Conservation (phyloP, 2,329 filamentous ascomycete genomes). For the Trichoderma sp. region DNA sequence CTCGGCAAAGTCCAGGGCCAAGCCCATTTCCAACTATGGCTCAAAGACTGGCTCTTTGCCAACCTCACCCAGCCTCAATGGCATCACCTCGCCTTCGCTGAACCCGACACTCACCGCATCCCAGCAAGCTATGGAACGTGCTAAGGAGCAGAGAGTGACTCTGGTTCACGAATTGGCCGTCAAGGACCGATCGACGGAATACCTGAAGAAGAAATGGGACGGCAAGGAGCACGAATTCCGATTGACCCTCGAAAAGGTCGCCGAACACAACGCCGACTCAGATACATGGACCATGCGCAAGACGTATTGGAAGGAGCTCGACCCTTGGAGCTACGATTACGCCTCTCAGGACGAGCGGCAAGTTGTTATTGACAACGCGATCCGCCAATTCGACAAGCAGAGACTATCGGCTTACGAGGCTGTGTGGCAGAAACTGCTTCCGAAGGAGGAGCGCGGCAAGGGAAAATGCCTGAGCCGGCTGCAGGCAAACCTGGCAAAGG, state of each 20-base stretch:
- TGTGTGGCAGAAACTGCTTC: slow-evolving; percentile 63
- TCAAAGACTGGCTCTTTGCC: slow-evolving; percentile 47
- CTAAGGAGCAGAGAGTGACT: slow-evolving; percentile 53
- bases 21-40: slow-evolving; percentile 43
- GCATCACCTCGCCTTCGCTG: slow-evolving; percentile 54
- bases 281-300: slow-evolving; percentile 59
- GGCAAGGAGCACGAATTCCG: slow-evolving; percentile 57
- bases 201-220: slow-evolving; percentile 52
- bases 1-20: slow-evolving; percentile 44
- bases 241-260: slow-evolving; percentile 58
- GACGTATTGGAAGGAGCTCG: slow-evolving; percentile 62
- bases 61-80: slow-evolving; percentile 57
- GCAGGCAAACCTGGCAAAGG: slow-evolving; percentile 59
- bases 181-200: slow-evolving; percentile 51
- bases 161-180: slow-evolving; percentile 64
- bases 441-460: slow-evolving; percentile 56
- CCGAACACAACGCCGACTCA: slow-evolving; percentile 49
- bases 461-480: slow-evolving; percentile 64
- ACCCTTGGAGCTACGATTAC: slow-evolving; percentile 65
- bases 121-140: slow-evolving; percentile 53
- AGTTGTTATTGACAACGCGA: slow-evolving; percentile 61
- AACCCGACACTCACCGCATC: slow-evolving; percentile 53
- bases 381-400: slow-evolving; percentile 60
- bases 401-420: slow-evolving; percentile 57
- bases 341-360: slow-evolving; percentile 56